Base-by-base conservation (phyloP, 805 yeast species). In the Candida broadrunensis region DNA sequence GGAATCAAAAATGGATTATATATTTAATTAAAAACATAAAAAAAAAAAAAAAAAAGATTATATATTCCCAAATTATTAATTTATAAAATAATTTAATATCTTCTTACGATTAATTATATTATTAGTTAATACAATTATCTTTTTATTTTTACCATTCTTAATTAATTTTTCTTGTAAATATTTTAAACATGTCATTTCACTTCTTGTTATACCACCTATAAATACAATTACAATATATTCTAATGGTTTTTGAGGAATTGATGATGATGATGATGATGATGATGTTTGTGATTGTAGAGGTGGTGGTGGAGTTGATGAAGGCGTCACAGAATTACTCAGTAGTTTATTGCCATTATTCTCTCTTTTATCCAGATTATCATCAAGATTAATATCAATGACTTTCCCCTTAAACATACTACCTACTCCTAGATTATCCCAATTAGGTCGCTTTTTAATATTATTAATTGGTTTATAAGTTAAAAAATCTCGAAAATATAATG, bases 181-280 rank as follows among this genome's bases (percentile, higher is more conserved):
- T 51, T 82, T 69, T 35, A 91, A 62, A 3, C 89, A 81, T 3
- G 91, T 78, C 14, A 90, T 68, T 60, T 91, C 99, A 7, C 93
- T 80, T 55, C 86, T 73, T 0, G 97, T 88, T 6, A 90, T 66
- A 0, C 99, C 98, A 12, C 98, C 98, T 31, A 90, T 54, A 46
- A 84, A 62, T 6, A 81, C 77, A 38, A 87, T 50, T 45, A 88
- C 54, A 44, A 61, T 39, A 56, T 63, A 40, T 39, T 44, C 46
- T 15, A 29, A 29, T 29, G 32, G 7, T 15, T 29, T 29, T 8
- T 11, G 5, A 14, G 18, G 18, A 5, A 11, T 14, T 4, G 44
- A 14, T n/a, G 18, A 5, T 5, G 18, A 4, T 14, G 18, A 8
- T 5, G 17, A 24, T 7, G 35, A 8, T 21, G 12, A 20, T 30